phyloP scores from a whole-genome alignment of 495 filamentous ascomycete species.

The Aspergillus panamensis region DNA sequence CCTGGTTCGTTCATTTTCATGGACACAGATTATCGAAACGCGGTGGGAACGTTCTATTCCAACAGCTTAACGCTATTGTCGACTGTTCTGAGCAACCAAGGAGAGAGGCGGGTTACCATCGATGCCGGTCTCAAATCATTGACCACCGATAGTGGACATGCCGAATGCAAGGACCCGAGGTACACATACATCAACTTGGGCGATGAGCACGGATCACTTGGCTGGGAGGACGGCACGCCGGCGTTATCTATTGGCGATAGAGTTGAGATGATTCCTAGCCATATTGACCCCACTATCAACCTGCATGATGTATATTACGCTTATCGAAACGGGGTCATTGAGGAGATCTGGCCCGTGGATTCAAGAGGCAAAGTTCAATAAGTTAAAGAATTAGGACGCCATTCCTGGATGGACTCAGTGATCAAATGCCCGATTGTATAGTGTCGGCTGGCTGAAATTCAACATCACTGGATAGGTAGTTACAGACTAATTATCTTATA shows the following conservation, averaged over 20 bases:
- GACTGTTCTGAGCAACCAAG: conserved; percentile 37
- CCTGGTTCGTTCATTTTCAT: conserved; percentile 44
- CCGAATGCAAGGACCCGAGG: conserved; percentile 35
- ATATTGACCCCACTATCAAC: conserved; percentile 41
- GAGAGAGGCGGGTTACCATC: conserved; percentile 32
- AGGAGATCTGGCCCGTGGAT: conserved; percentile 40
- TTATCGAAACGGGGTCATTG: conserved; percentile 30
- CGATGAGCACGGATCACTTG: conserved; percentile 37
- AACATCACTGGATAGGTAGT: too few species aligned
- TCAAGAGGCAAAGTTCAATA: conserved; percentile 40
- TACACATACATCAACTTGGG: conserved; percentile 35
- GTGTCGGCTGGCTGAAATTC: too few species aligned
- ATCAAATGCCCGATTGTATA: too few species aligned
- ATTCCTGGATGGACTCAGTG: too few species aligned
- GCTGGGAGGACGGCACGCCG: conserved; percentile 30
- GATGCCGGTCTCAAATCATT: conserved; percentile 38
- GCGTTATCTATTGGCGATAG: conserved; percentile 31
- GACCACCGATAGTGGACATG: conserved; percentile 38
- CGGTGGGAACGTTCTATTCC: conserved; percentile 36
- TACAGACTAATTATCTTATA: too few species aligned
- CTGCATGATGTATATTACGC: conserved; percentile 40
- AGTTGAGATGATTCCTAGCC: conserved; percentile 38
- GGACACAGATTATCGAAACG: conserved; percentile 41
- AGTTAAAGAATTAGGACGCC: too few species aligned
- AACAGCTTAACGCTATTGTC: conserved; percentile 36